Base-by-base conservation (phyloP, 2,329 filamentous ascomycete genomes). In the Trichophyton verrucosum region DNA sequence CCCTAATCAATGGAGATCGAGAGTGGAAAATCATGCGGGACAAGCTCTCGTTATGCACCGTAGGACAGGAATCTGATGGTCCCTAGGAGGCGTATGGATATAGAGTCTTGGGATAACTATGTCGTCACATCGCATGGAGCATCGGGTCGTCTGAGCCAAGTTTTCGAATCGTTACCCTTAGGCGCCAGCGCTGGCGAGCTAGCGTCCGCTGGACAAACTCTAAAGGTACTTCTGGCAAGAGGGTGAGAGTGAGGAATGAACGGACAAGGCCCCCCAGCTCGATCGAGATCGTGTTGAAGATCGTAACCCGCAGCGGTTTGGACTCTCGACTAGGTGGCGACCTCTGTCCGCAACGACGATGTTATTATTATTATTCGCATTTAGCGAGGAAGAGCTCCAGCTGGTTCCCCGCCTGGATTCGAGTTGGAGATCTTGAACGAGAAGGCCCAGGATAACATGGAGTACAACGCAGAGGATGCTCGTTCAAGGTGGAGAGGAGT, bases 71-170 rank as follows among this genome's bases (percentile, higher is more conserved):
- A 38, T 38, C 17, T 33, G 24, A 55, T 55, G 15, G 51, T 15
- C 30, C 30, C 8, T 30, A 27, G 24, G 51, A 36, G 27, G 51
- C 11, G 51, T 27, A 55, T 55, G 51, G 51, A 9, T n/a, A 33
- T 55, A 17, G 27, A 13, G 27, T 17, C 27, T 9, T 17, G 20
- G 24, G 51, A 27, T 38, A 38, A 38, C 33, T 38, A 55, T 55
- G 51, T 55, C 51, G 51, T 55, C 51, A 55, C 51, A 17, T 36
- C 51, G 51, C 51, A 55, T 55, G 51, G 51, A 20, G n/a, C 27
- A 55, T 55, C 27, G 51, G 51, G 27, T 55, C 51, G 8, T 55
- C n/a, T 55, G 24, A 55, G 27, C 51, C 51, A 55, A 55, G 51
- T 27, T 33, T 55, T n/a, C n/a, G 30, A 55, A 55, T 9, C 9